Evolutionary conservation across 148 eudicot genomes (phyloP).

Genomic region (Chenopodium berlandieri): DNA sequence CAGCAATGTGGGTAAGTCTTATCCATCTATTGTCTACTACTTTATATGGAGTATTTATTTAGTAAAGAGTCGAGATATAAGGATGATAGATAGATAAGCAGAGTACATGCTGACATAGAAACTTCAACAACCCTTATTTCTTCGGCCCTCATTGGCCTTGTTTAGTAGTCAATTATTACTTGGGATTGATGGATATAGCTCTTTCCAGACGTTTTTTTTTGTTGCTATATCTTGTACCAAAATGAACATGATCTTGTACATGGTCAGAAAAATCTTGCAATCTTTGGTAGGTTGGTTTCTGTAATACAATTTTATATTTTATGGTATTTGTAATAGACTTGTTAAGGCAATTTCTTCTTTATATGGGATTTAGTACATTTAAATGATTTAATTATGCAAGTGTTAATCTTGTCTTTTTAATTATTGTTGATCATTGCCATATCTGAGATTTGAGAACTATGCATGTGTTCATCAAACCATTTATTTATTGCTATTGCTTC

Average conservation of each 20-base stretch:
- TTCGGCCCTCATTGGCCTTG: neutral
- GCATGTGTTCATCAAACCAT: neutral
- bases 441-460: neutral
- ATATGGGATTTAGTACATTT: neutral
- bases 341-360: too few species aligned
- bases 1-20: neutral
- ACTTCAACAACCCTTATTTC: neutral
- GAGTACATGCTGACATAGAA: neutral
- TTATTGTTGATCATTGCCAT: neutral
- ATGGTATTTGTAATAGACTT: too few species aligned
- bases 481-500: neutral
- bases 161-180: neutral
- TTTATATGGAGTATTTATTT: neutral
- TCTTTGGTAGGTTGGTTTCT: neutral
- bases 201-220: neutral
- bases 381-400: neutral
- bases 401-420: neutral
- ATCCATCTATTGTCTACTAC: neutral
- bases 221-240: neutral
- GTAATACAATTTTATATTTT: too few species aligned
- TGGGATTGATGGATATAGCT: neutral
- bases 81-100: neutral
- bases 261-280: neutral
- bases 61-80: neutral
- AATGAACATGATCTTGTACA: neutral